Evolutionary conservation across 164 flowering plant species (phyloP), one percentile per base, ranked within the genome.

Genomic region (Vitis amurensis): DNA sequence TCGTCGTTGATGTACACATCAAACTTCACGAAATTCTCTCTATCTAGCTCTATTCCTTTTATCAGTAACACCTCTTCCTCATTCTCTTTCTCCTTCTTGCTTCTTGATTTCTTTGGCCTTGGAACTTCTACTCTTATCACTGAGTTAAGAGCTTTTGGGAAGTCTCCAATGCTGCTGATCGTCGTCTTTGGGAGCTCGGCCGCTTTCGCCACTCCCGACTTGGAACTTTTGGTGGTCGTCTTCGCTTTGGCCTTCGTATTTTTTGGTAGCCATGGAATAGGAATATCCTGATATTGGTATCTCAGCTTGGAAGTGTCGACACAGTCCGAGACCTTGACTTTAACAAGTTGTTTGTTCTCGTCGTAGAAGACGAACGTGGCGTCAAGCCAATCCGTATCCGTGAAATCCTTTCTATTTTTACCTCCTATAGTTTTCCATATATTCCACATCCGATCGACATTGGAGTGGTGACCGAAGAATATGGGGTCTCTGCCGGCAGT

Each of bases 401-500:
- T 79, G 76, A 76, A 72, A 50, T 86, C 84, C 16, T 31, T 73
- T 62, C 85, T 19, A 6, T 37, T 37, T 13, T 66, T 75, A 9
- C 84, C 87, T 44, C 83, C 86, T 14, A 82, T 30, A 4, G 70
- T 73, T 63, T 85, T 87, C 91, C 92, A 88, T 0, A 90, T 8
- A 0, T 72, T 47, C 92, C 95, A 90, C 87, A 87, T 73, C 1
- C 95, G 79, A 49, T 90, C 95, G 3, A 83, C 64, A 27, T 90
- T 90, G 0, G 87, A 50, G 50, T 88, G 92, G 61, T 87, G 95
- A 10, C 80, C 74, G 49, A 16, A 88, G 72, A 90, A 90, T 3
- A 89, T 74, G 0, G 94, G 89, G 65, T 88, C 92, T 12, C 91
- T 72, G 0, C 60, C 94, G 0, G 94, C 89, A 0, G 90, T 86